Evolutionary conservation across 1,284 basidiomycete species (phyloP).

Genomic region (Austropuccinia psidii): DNA sequence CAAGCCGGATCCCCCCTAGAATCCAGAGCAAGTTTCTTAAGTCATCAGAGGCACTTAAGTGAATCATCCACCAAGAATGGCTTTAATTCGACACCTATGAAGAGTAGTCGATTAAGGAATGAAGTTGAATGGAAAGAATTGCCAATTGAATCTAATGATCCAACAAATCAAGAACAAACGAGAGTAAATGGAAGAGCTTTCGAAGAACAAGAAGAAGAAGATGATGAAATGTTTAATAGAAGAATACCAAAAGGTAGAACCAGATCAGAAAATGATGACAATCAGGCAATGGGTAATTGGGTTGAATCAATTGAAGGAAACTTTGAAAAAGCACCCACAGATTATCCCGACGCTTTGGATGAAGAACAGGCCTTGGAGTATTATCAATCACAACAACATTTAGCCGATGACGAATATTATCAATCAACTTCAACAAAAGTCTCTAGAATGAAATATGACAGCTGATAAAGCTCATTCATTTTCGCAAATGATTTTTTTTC

Average conservation of each 20-base stretch:
- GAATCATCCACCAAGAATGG: not conserved
- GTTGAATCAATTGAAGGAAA: not conserved
- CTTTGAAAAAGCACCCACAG: not conserved
- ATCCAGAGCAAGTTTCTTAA: not conserved
- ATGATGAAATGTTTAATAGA: not conserved
- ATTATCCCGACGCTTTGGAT: not conserved
- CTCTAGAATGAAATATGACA: too few species aligned
- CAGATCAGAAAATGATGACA: not conserved
- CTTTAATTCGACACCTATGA: not conserved
- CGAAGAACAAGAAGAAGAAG: not conserved
- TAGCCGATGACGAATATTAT: not conserved
- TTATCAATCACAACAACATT: not conserved
- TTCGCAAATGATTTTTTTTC: too few species aligned
- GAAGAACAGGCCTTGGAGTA: not conserved
- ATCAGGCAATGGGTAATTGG: too few species aligned
- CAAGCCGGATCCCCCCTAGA: not conserved
- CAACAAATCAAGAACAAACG: not conserved
- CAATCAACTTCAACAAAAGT: too few species aligned
- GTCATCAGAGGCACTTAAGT: not conserved
- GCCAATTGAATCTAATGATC: not conserved
- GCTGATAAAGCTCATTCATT: too few species aligned
- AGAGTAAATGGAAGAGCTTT: not conserved
- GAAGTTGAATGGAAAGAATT: conserved; percentile 30
- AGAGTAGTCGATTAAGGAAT: conserved; percentile 24
- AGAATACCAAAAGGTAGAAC: not conserved